Evolutionary conservation across 768 basidiomycete genomes (phyloP), one percentile per base, ranked within the genome.

Genomic region (Boletus reticulatus): DNA sequence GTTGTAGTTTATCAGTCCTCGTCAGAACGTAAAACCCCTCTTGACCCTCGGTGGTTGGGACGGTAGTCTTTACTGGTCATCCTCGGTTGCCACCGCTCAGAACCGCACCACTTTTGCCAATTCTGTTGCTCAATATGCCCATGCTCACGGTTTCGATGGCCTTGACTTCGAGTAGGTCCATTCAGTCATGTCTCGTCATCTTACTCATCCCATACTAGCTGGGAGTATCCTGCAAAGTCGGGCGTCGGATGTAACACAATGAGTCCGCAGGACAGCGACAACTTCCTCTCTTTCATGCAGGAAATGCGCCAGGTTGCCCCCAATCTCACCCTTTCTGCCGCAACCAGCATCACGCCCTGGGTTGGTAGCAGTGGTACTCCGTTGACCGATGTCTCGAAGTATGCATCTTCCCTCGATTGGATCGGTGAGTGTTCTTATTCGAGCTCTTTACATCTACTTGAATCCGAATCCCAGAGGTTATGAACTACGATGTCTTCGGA

Each of bases 201-300:
- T 24, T 47, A 14, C 53, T 62, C 19, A 63, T 17, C 22, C 1
- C 6, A 19, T 31, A 2, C n/a, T 47, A 90, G 89, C 66, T 94
- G 92, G 92, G 93, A 94, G 69, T 96, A 92, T 67, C 94, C 93
- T 37, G 82, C 78, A 38, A 73, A 73, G 12, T 74, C 74, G 43
- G 92, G 92, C 16, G 79, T 88, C 19, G 78, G 80, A 8, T 90
- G 89, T 66, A 96, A 96, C 73, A 69, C 68, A 7, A 70, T 84
- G 44, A 81, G 81, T 22, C 58, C 78, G 5, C 63, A 80, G 50
- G 94, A 97, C 70, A 85, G 88, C 0, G 77, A 79, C 58, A 94
- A 97, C 71, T 88, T 88, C 73, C 81, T 95, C 41, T 63, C 77
- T 13, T 89, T 94, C 78, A 78, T 96, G 31, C 79, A 85, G 62